Conservation (phyloP, 108 stramenopile species). For the Bacterosira constricta region DNA sequence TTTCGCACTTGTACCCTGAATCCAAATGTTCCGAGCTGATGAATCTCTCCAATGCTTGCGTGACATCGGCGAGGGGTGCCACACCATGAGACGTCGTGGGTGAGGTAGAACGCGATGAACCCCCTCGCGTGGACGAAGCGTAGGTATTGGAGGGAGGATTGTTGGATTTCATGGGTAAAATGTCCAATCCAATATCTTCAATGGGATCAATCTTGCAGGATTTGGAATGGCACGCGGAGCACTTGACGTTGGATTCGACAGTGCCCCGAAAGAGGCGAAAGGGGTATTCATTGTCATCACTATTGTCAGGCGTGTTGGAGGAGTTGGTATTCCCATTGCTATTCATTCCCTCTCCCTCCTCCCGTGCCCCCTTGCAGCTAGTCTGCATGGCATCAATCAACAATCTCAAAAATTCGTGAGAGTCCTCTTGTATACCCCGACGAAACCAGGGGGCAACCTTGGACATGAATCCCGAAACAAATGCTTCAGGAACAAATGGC, state of each 20-base stretch:
- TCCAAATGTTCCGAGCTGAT: constrained; percentile 75
- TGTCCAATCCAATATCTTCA: constrained; percentile 90
- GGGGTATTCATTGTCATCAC: constrained; percentile 74
- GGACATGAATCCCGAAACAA: constrained; percentile 81
- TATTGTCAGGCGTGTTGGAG: not conserved
- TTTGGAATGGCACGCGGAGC: constrained; percentile 63
- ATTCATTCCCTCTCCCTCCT: not conserved
- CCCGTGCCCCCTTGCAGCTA: constrained; percentile 69
- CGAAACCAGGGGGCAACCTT: constrained; percentile 91
- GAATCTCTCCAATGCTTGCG: constrained; percentile 75
- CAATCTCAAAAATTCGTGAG: constrained; percentile 97
- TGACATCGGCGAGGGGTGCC: constrained; percentile 59
- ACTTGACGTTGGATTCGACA: constrained; percentile 84
- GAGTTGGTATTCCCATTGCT: not conserved
- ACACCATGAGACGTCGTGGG: constrained; percentile 34
- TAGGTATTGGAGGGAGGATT: not conserved
- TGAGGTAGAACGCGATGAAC: constrained; percentile 41
- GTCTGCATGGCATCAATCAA: constrained; percentile 95
- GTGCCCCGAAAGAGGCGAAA: constrained; percentile 88
- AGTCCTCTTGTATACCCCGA: constrained; percentile 95
- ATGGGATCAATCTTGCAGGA: constrained; percentile 86
- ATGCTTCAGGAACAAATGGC: constrained; percentile 70
- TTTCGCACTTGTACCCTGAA: constrained; percentile 89
- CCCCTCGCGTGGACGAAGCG: not conserved
- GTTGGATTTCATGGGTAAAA: constrained; percentile 43